Base-by-base conservation (phyloP, 768 basidiomycete species). In the Boletus rex-veris region DNA sequence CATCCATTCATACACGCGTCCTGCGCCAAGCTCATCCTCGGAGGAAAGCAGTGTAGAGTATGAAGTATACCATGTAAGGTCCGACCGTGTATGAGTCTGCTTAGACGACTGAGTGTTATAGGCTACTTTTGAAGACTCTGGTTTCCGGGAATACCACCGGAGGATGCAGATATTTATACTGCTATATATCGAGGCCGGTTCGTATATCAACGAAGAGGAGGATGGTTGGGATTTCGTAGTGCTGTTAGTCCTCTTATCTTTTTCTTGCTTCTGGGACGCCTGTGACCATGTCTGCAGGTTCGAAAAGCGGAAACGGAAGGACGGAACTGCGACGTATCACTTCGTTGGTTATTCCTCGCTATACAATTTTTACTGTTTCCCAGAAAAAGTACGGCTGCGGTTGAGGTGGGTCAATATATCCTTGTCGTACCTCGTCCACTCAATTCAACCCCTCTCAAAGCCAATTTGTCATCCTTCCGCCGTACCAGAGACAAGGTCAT, bases 301-400 rank as follows among this genome's bases (percentile, higher is more conserved):
- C 67, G 92, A 98, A 71, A 90, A 88, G 62, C 83, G 92, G 30
- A 86, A 83, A 65, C 78, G 86, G 55, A 78, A 68, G 60, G 75
- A 81, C 7, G 72, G 78, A 56, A 75, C 77, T 4, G 59, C 73
- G 14, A 82, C 86, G 6, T 96, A 97, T 70, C 96, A 98, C 73
- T 97, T 98, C 60, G 80, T 88, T 44, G 96, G 96, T 10, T 99
- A 96, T 71, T 90, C 92, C 4, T 92, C 94, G 1, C 77, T 98
- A 37, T 98, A 95, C 68, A 90, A 90, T 16, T 99, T 99, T 73
- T 97, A 93, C 74, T 89, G 86, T 71, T 98, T 88, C 73, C 97
- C 97, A 5, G 96, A 97, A 65, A 88, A 80, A 64, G 83, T 89
- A 52, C 83, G 97, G 30, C 64, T 98, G 68, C 81, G 97, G 58